Conservation (phyloP, 495 filamentous ascomycete genomes). For the Evansstolkia leycettana region DNA sequence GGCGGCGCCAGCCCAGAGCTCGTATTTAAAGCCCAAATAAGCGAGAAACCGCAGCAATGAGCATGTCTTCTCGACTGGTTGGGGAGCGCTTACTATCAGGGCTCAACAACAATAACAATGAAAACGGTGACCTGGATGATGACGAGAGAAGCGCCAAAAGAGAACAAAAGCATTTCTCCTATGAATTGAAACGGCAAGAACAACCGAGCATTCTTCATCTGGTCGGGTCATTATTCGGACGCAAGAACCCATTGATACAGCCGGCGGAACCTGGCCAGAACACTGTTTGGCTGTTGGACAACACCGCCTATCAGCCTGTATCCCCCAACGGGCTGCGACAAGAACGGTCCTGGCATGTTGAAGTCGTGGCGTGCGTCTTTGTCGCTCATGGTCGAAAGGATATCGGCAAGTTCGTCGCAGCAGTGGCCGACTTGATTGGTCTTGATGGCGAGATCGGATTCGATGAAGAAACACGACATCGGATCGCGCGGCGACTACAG, state of each 20-base stretch:
- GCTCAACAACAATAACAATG: not conserved
- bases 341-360: conserved; percentile 53
- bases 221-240: conserved; percentile 15
- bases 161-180: not conserved
- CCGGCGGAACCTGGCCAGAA: conserved; percentile 38
- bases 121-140: not conserved
- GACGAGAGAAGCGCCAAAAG: not conserved
- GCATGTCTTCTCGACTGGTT: no score
- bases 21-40: no score
- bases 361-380: conserved; percentile 74
- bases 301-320: conserved; percentile 58
- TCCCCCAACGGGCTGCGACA: conserved; percentile 12
- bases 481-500: conserved; percentile 55
- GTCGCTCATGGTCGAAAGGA: conserved; percentile 52
- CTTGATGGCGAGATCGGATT: conserved; percentile 48
- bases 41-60: no score
- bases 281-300: conserved; percentile 82
- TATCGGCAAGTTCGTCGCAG: conserved; percentile 52
- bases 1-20: conserved; percentile 8
- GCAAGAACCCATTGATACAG: conserved; percentile 17
- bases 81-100: no score
- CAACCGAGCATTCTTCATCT: conserved; percentile 16
- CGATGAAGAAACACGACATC: conserved; percentile 42
- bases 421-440: conserved; percentile 58
- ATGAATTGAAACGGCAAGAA: not conserved